Conservation (phyloP, 768 basidiomycete genomes). For the Hericium rajendrae region DNA sequence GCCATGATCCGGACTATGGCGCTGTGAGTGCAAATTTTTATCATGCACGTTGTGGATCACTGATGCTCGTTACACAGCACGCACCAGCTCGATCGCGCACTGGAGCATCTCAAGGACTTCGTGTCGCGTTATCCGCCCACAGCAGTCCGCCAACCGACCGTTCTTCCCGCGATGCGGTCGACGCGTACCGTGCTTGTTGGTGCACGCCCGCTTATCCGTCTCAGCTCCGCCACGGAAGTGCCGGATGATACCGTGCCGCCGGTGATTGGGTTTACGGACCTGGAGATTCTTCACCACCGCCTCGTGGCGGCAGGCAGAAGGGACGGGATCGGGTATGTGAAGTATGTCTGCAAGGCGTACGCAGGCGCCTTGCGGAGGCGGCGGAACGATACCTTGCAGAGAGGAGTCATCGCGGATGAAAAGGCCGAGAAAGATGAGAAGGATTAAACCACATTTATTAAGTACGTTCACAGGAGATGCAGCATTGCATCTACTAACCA, state of each 20-base stretch:
- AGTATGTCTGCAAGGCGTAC: constrained; percentile 67
- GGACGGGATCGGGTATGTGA: constrained; percentile 57
- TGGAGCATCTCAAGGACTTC: constrained; percentile 53
- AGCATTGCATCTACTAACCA: too few relatives aligned
- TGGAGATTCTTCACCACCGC: constrained; percentile 73
- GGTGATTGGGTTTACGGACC: constrained; percentile 61
- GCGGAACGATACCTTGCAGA: constrained; percentile 29
- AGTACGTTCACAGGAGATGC: too few relatives aligned
- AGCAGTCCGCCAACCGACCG: constrained; percentile 30
- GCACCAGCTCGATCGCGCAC: constrained; percentile 39
- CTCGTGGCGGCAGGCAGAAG: constrained; percentile 33
- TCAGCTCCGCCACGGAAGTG: constrained; percentile 46
- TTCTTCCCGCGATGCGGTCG: constrained; percentile 38
- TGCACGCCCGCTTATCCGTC: constrained; percentile 59
- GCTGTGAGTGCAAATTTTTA: constrained; percentile 35
- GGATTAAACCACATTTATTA: too few relatives aligned
- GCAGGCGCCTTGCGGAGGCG: constrained; percentile 55
- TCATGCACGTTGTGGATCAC: not conserved
- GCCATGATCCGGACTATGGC: constrained; percentile 59
- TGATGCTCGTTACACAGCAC: constrained; percentile 25
- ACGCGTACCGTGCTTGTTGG: constrained; percentile 48
- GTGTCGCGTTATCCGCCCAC: constrained; percentile 54
- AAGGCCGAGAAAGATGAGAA: too few relatives aligned
- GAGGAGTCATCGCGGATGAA: too few relatives aligned
- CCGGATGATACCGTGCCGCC: constrained; percentile 79